Evolutionary conservation across 371 early-diverging fungal species (phyloP), one percentile per base, ranked within the genome.

Genomic region (Mortierella sp.): DNA sequence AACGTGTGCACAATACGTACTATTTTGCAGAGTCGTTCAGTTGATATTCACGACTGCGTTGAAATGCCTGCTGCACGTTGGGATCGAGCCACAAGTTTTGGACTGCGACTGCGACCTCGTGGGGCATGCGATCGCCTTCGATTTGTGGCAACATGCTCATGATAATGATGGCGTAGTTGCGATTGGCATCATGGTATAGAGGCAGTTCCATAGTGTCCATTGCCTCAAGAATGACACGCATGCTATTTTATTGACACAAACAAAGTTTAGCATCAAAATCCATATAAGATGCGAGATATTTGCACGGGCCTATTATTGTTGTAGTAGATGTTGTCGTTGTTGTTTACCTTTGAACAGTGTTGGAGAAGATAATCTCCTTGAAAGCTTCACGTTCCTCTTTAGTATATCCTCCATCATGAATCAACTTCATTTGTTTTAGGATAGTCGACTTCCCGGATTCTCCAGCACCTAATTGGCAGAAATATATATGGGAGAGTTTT

Each of bases 401-500:
- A 64, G 94, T 89, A 87, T 97, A 98, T 10, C 97, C 96, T 70
- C 91, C 93, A 72, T 94, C 96, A 83, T 97, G 98, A 71, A 98
- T 98, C 53, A 97, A 87, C 83, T 96, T 95, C 97, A 98, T 97
- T 84, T 98, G 98, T 84, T 98, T 98, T 62, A 98, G 84, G 71
- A 98, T 96, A 15, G 98, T 98, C 32, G 94, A 93, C 87, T 98
- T 98, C 40, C 98, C 98, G 7, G 98, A 97, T 88, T 98, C 99
- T 77, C 99, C 99, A 36, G 98, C 96, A 72, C 98, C 97, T 97
- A 15, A 40, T 22, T 41, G 8, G n/a, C 10, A 45, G 40, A 11
- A 61, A 24, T 19, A 62, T 21, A 45, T 45, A 45, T 9, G 16
- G 45, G 45, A 16, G n/a, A 45, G 45, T 45, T 13, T 47, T 47